Evolutionary conservation across 2,329 filamentous ascomycete genomes (phyloP), one percentile per base, ranked within the genome.

Genomic region (Alternaria metachromatica): DNA sequence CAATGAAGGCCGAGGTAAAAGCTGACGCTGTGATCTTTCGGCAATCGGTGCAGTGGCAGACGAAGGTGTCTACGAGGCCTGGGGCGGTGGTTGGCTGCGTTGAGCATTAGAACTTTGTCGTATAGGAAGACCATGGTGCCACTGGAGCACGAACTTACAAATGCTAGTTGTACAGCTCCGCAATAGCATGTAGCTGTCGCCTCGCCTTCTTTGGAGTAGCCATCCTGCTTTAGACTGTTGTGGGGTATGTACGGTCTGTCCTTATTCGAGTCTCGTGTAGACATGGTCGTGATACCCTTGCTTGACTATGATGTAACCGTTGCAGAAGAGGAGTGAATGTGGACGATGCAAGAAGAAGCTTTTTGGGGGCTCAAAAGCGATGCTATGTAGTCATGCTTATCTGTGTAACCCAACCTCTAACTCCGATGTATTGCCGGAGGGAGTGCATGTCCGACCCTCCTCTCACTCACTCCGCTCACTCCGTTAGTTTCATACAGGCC

Each of bases 21-120:
- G 59, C 60, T 58, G 26, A 60, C 13, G 67, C 69, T 2, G 67
- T 68, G 50, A 68, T 64, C 49, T 70, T 70, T 43, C 65, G 87
- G 76, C 87, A 89, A 77, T 90, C 87, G 43, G 78, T 74, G 74
- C 88, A 90, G 80, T 90, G 82, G 76, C 87, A 90, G 65, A 89
- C 68, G 71, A 89, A 89, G 5, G 80, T 83, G 62, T 76, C 74
- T n/a, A 85, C 61, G 0, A 89, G 75, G 5, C 82, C 84, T 25
- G 46, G 30, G 33, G 48, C 48, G n/a, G 11, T 30, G 7, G 26
- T 50, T 20, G 48, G 48, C 48, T 50, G 48, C 9, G 4, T 41
- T 10, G 15, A 41, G 37, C 37, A 41, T 41, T 18, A 41, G 37
- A n/a, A 3, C 15, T 10, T 2, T 41, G 33, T 41, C 15, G 2